Conservation (phyloP, 257 asterid genomes). For the Rubia yunnanensis region DNA sequence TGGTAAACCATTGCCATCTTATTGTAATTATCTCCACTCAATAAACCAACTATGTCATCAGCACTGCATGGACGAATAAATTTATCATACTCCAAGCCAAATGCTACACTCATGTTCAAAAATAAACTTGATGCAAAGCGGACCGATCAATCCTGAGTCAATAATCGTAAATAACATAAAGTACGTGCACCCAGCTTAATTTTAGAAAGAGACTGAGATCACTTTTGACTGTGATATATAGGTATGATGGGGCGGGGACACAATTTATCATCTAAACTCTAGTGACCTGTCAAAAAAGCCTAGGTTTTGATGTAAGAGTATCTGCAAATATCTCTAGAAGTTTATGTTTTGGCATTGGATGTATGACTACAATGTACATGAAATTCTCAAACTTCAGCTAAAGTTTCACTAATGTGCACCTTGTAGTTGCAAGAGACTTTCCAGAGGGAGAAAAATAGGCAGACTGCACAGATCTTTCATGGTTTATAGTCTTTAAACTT, state of each 20-base stretch:
- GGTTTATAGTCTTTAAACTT: slow-evolving; percentile 42
- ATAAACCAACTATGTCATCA: slow-evolving; percentile 60
- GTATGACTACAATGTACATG: slow-evolving; percentile 4
- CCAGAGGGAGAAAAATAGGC: slow-evolving; percentile 91
- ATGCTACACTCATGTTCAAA: neutral
- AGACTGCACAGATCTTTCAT: slow-evolving; percentile 64
- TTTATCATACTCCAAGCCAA: neutral
- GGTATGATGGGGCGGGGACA: neutral
- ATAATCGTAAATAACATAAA: neutral
- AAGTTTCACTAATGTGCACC: slow-evolving; percentile 31
- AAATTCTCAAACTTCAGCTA: neutral
- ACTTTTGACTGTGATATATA: neutral
- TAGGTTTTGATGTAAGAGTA: neutral
- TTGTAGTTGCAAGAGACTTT: slow-evolving; percentile 73
- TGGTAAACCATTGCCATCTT: slow-evolving; percentile 51
- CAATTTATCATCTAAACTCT: neutral
- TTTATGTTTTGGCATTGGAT: neutral
- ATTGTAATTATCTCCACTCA: slow-evolving; percentile 62
- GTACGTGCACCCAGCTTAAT: neutral
- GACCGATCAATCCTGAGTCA: neutral
- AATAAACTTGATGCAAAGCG: neutral
- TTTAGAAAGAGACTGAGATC: too few relatives aligned
- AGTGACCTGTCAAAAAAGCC: neutral
- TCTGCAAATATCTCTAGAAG: neutral
- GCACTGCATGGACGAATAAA: slow-evolving; percentile 34